Conservation (phyloP, 176 grass and related monocot species). For the Oryza nivara region DNA sequence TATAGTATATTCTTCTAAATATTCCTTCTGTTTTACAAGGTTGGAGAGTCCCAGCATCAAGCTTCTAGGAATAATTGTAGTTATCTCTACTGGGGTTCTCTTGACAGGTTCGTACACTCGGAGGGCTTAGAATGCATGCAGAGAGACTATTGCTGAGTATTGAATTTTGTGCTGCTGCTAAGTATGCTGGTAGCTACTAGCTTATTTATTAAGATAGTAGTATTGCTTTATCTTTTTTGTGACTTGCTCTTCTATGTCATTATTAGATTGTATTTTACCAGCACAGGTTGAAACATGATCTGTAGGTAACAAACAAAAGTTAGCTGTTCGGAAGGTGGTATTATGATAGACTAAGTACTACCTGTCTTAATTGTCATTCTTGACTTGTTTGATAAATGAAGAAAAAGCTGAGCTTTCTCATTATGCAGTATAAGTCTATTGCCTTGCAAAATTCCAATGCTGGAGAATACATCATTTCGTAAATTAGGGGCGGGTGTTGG, state of each 20-base stretch:
- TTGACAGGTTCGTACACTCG: constrained; percentile 70
- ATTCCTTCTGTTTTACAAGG: constrained; percentile 55
- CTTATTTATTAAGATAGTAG: background rate
- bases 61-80: constrained; percentile 92
- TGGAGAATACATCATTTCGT: background rate
- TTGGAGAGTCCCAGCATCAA: constrained; percentile 94
- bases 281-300: constrained; percentile 12
- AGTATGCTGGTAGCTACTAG: background rate
- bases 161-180: background rate
- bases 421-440: background rate
- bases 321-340: background rate
- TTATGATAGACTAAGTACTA: background rate
- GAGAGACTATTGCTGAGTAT: background rate
- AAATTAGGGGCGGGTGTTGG: background rate
- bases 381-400: constrained; percentile 8
- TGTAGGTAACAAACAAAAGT: background rate
- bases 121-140: background rate
- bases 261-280: background rate
- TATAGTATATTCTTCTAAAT: constrained; percentile 17
- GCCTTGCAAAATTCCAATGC: background rate
- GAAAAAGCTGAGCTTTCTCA: background rate
- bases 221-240: constrained; percentile 8
- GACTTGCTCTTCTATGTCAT: background rate
- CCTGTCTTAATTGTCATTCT: background rate
- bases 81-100: constrained; percentile 92